Percentiles rank a stretch among this genome's conserved stretches.
Evolutionary conservation across 306 rosid species (phyloP).

Genomic region (Dryas octopetala): DNA sequence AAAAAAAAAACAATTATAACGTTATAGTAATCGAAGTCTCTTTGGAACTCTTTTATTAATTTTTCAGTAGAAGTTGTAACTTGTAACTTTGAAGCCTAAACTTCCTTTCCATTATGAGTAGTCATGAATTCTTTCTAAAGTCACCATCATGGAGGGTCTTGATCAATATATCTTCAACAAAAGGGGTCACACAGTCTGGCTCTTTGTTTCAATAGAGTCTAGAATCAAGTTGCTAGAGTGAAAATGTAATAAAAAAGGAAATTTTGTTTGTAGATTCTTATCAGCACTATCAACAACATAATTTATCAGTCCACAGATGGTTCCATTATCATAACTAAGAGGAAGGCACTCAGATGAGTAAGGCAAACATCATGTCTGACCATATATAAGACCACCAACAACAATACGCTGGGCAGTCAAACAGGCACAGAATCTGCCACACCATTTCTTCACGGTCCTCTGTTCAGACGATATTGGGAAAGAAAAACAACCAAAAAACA

Average conservation of each 20-base stretch:
- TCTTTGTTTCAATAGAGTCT: neutral
- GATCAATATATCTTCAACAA: neutral
- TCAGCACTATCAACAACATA: too few relatives aligned
- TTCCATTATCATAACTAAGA: neutral
- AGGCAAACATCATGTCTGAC: conserved; percentile 8
- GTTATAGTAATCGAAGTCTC: too few relatives aligned
- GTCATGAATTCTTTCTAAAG: neutral
- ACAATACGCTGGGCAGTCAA: neutral
- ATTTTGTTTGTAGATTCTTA: neutral
- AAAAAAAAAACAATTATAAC: too few relatives aligned
- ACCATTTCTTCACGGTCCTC: neutral
- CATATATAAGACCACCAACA: conserved; percentile 2
- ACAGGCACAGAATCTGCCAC: conserved; percentile 13
- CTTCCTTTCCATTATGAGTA: neutral
- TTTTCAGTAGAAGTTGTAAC: too few relatives aligned
- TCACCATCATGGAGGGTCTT: neutral
- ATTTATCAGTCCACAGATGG: too few relatives aligned
- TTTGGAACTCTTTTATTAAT: too few relatives aligned
- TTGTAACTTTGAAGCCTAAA: neutral
- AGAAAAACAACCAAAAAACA: neutral
- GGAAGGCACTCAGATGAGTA: conserved; percentile 11
- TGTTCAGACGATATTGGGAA: neutral
- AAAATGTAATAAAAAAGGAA: neutral
- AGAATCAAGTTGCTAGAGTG: neutral
- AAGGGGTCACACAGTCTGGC: neutral